phyloP scores from a whole-genome alignment of 116 monocot genomes.

The Iris pallida region DNA sequence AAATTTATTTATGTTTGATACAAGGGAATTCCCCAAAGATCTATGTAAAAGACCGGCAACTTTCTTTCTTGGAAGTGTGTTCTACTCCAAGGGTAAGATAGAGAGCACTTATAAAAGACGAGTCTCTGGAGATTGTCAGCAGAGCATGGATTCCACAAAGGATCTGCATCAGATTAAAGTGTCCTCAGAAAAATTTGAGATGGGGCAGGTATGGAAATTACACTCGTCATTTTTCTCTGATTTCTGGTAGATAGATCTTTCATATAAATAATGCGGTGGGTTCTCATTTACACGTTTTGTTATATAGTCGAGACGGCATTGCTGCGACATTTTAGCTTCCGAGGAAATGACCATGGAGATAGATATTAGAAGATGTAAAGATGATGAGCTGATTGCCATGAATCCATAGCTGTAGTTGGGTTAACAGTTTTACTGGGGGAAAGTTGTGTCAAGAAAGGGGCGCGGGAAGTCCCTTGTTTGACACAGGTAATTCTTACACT shows the following conservation, averaged over 20 bases:
- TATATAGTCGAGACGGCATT: slow-evolving; percentile 42
- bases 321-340: slow-evolving; percentile 56
- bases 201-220: slow-evolving; percentile 29
- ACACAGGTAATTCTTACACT: no score
- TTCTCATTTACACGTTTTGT: slow-evolving; percentile 10
- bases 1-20: slow-evolving; percentile 53
- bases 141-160: slow-evolving; percentile 10
- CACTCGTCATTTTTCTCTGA: neutral
- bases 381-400: slow-evolving; percentile 70
- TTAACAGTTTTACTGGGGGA: no score
- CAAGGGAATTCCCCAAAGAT: slow-evolving; percentile 41
- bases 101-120: slow-evolving; percentile 39
- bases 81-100: slow-evolving; percentile 14
- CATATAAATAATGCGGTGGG: neutral
- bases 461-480: no score
- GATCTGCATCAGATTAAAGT: slow-evolving; percentile 39
- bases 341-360: slow-evolving; percentile 41
- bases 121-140: slow-evolving; percentile 21
- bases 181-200: slow-evolving; percentile 26
- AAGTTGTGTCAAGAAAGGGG: no score
- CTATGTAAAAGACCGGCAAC: slow-evolving; percentile 49
- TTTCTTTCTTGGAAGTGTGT: slow-evolving; percentile 43
- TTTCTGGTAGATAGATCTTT: neutral
- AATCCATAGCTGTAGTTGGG: no score
- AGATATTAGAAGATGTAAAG: slow-evolving; percentile 58